These are phyloP conservation scores for Leishmania martiniquensis DNA, from an alignment of 208 protist genomes.

Conservation along the genomic window DNA sequence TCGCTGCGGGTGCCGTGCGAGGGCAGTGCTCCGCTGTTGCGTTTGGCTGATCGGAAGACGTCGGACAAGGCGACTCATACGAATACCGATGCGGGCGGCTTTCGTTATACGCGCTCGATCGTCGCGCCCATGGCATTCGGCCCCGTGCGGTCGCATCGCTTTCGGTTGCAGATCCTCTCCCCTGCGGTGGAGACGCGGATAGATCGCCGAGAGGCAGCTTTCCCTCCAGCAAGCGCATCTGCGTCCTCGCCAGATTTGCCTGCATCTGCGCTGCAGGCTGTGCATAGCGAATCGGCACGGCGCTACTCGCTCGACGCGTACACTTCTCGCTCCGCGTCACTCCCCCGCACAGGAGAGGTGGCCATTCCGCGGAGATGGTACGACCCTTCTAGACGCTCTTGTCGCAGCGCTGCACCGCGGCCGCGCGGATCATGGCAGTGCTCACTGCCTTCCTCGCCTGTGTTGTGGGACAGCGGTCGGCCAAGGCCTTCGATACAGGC, in stretches of 20 bases:
- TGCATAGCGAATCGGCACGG: neutral
- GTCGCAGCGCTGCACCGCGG: neutral
- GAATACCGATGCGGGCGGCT: neutral
- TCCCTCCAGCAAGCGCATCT: neutral
- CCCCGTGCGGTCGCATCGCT: conserved; percentile 19
- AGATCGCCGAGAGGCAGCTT: neutral
- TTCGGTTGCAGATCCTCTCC: conserved; percentile 23
- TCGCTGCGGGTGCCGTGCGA: neutral
- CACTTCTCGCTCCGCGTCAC: neutral
- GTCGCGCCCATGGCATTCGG: neutral
- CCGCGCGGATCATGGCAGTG: neutral
- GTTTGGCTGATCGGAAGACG: neutral
- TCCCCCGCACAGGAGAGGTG: neutral
- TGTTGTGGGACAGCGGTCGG: neutral
- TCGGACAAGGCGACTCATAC: neutral
- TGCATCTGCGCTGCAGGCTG: neutral
- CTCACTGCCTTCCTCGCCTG: neutral
- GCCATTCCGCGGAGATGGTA: conserved; percentile 12
- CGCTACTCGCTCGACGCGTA: neutral
- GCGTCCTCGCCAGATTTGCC: neutral
- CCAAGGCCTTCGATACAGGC: neutral
- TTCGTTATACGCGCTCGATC: too few relatives aligned
- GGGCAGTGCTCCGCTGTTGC: too few relatives aligned
- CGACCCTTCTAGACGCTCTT: neutral
- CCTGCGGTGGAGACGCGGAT: neutral